Conservation (phyloP, 2,329 filamentous ascomycete species). For the Pseudogymnoascus sp. region DNA sequence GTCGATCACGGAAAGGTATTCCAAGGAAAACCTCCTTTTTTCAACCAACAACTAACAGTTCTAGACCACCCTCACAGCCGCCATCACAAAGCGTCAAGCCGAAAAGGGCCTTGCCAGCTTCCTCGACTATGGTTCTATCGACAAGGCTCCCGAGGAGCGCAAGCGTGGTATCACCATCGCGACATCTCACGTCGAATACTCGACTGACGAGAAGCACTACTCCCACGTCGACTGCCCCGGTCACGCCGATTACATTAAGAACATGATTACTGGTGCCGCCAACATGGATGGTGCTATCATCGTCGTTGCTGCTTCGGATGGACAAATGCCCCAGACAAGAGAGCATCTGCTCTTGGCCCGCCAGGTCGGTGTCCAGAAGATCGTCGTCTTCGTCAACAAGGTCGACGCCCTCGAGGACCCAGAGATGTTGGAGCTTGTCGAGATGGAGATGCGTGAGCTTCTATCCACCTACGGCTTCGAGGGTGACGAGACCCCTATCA, state of each 20-base stretch:
- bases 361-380: constrained; percentile 95
- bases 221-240: constrained; percentile 99
- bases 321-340: constrained; percentile 99
- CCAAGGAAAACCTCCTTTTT: neutral
- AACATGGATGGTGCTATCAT: constrained; percentile 99
- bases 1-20: constrained; percentile 98
- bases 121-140: constrained; percentile 95
- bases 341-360: constrained; percentile 96
- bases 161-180: constrained; percentile 99
- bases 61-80: constrained; percentile 93
- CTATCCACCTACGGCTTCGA: constrained; percentile 91
- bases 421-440: constrained; percentile 99
- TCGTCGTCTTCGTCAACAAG: constrained; percentile 99
- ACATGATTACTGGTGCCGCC: constrained; percentile 99
- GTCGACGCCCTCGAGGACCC: constrained; percentile 94
- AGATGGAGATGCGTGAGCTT: constrained; percentile 99
- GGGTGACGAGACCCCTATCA: constrained; percentile 93
- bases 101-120: constrained; percentile 91
- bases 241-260: constrained; percentile 99
- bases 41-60: constrained; percentile 18
- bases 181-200: constrained; percentile 96
- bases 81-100: constrained; percentile 96
- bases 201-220: constrained; percentile 90
- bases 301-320: constrained; percentile 94
- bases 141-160: constrained; percentile 98